phyloP scores from a whole-genome alignment of 75 land plant genomes.

The Pinus taeda region DNA sequence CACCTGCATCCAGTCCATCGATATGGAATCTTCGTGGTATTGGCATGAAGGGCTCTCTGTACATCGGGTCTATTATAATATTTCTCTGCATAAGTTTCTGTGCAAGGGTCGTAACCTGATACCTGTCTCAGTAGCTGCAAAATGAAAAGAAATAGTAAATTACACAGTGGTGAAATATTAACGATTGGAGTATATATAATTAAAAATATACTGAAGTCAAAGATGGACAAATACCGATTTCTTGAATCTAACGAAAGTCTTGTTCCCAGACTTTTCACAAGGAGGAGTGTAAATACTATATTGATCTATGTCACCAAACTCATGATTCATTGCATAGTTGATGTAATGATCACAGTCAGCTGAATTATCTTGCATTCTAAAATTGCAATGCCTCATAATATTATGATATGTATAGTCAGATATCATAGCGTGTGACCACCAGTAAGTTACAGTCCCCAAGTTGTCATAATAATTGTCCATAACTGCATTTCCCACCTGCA shows the following conservation, averaged over 20 bases:
- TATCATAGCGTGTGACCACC: slow-evolving; percentile 48
- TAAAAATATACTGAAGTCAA: background rate
- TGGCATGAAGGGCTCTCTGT: slow-evolving; percentile 93
- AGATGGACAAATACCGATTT: background rate
- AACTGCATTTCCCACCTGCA: slow-evolving; percentile 80
- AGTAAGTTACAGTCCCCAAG: slow-evolving; percentile 44
- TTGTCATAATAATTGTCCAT: slow-evolving; percentile 69
- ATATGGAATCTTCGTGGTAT: slow-evolving; percentile 65
- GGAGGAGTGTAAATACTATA: slow-evolving; percentile 41
- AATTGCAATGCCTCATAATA: slow-evolving; percentile 23
- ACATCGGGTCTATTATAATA: slow-evolving; percentile 90
- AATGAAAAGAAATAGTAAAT: background rate
- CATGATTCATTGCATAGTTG: slow-evolving; percentile 21
- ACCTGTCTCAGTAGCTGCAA: slow-evolving; percentile 12
- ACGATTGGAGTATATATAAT: background rate
- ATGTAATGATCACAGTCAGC: slow-evolving; percentile 11
- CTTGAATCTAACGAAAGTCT: background rate
- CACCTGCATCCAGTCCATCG: slow-evolving; percentile 90
- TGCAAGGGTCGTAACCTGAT: slow-evolving; percentile 80
- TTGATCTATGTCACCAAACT: slow-evolving; percentile 39
- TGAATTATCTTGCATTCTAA: slow-evolving; percentile 17
- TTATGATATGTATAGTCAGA: slow-evolving; percentile 27
- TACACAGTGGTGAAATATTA: background rate
- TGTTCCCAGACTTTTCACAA: slow-evolving; percentile 8
- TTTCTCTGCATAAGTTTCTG: slow-evolving; percentile 51